Conservation (phyloP, 768 basidiomycete species). For the Suillus clintonianus region DNA sequence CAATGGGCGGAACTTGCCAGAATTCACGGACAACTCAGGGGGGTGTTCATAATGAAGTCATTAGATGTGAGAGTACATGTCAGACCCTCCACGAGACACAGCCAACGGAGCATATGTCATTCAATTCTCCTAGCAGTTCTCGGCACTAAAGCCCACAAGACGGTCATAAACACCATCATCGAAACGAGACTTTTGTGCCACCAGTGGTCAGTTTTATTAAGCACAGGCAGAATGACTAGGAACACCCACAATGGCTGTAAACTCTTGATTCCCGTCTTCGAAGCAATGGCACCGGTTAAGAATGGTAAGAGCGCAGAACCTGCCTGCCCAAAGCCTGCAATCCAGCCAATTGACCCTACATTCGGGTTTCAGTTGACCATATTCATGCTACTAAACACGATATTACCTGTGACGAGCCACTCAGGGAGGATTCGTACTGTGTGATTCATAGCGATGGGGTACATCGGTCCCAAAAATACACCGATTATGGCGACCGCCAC, state of each 20-base stretch:
- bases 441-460: conserved; percentile 52
- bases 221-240: background rate
- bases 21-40: background rate
- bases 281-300: conserved; percentile 47
- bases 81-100: background rate
- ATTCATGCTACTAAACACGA: background rate
- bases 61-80: background rate
- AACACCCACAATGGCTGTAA: conserved; percentile 50
- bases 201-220: background rate
- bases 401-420: conserved; percentile 32
- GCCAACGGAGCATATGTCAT: background rate
- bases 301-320: conserved; percentile 56
- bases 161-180: conserved; percentile 45
- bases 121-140: conserved; percentile 13
- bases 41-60: background rate
- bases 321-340: conserved; percentile 51
- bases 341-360: conserved; percentile 46
- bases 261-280: conserved; percentile 42
- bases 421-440: conserved; percentile 36
- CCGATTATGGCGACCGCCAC: conserved; percentile 67
- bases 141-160: conserved; percentile 45
- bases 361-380: conserved; percentile 36
- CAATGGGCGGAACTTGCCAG: background rate
- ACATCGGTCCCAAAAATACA: conserved; percentile 73
- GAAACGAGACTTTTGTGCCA: conserved; percentile 26